phyloP scores from a whole-genome alignment of 2,329 filamentous ascomycete genomes.

The Akanthomyces muscarius region DNA sequence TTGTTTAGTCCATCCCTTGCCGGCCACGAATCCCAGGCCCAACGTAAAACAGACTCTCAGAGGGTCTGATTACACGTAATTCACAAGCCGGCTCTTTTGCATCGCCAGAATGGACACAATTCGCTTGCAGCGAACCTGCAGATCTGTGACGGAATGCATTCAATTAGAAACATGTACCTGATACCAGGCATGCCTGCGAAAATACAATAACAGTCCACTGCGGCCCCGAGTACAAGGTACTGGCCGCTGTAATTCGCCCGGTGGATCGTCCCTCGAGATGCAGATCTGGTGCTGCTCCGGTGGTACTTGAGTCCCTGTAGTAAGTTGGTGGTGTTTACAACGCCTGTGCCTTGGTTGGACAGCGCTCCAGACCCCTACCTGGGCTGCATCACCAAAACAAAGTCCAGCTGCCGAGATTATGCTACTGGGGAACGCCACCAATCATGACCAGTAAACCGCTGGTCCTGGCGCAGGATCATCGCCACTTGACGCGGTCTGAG shows the following conservation, averaged over 20 bases:
- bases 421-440: neutral
- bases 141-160: neutral
- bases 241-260: neutral
- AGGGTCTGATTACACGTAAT: neutral
- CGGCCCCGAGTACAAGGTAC: neutral
- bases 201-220: neutral
- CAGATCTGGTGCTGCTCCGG: conserved; percentile 1
- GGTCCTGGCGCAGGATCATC: conserved; percentile 12
- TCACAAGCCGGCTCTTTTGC: neutral
- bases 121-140: conserved; percentile 3
- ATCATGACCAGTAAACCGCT: neutral
- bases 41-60: neutral
- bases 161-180: neutral
- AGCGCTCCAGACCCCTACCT: neutral
- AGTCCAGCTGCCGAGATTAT: neutral
- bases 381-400: neutral
- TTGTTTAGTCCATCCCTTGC: neutral
- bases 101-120: neutral
- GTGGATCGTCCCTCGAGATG: conserved; percentile 6
- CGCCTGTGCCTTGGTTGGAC: neutral
- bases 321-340: neutral
- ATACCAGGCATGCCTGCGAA: neutral
- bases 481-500: conserved; percentile 13
- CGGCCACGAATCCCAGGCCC: neutral
- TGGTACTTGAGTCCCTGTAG: neutral